Base-by-base conservation (phyloP, 2,329 filamentous ascomycete genomes). In the Fusarium udum region DNA sequence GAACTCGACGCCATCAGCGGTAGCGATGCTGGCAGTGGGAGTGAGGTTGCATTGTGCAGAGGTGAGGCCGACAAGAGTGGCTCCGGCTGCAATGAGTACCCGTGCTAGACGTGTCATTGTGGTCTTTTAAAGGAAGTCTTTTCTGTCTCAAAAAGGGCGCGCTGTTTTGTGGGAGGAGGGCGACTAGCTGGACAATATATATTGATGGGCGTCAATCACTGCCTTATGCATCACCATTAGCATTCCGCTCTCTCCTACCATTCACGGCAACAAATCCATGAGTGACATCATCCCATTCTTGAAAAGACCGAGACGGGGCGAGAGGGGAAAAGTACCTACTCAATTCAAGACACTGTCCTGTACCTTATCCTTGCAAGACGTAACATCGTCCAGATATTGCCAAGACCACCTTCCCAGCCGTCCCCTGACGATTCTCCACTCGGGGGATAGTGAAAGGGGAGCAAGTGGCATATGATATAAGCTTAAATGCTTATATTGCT, bases 51-150 rank as follows among this genome's bases (percentile, higher is more conserved):
- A 66, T 28, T 57, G 49, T 18, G 63, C 61, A 49, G 61, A 57
- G 6, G 49, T 37, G 12, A 66, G 36, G 7, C 63, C 36, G 4
- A 65, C 4, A 3, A 66, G 42, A 43, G 40, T 49, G 14, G 24
- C 61, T 3, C 49, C 63, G 3, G 34, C 49, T 22, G 60, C 63
- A 9, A 64, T 28, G 6, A 66, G 60, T 26, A 66, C 15, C 22
- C 65, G 40, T n/a, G 18, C 18, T 42, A 66, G 34, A n/a, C 48
- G 63, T 14, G 63, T 15, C 63, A 66, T 66, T 16, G 10, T 64
- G 14, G 15, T 16, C 2, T 8, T 31, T 52, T 26, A 1, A 14
- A 53, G 22, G 4, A 34, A 14, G 1, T 12, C 4, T 18, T n/a
- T 4, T 7, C 2, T 42, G 3, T 28, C 18, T n/a, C 1, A 34